phyloP scores from a whole-genome alignment of 2,329 filamentous ascomycete genomes.

The Salinomyces thailandicus region DNA sequence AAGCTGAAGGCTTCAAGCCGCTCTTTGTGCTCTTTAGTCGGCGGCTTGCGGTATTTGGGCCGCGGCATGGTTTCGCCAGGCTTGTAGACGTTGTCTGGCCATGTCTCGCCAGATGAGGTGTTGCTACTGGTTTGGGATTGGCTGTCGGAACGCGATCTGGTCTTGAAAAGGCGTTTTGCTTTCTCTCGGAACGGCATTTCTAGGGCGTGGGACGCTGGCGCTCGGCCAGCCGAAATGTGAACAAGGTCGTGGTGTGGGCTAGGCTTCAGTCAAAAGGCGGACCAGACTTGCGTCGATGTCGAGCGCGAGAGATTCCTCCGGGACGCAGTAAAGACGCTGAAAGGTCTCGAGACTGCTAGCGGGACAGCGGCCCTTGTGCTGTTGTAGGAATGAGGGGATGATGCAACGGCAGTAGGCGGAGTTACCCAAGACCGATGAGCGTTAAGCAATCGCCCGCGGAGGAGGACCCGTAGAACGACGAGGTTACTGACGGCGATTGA shows the following conservation, averaged over 20 bases:
- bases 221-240: constrained; percentile 1
- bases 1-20: constrained; percentile 39
- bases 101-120: constrained; percentile 23
- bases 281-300: no score
- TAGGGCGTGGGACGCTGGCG: neutral
- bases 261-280: no score
- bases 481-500: no score
- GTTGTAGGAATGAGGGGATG: no score
- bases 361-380: no score
- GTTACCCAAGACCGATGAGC: no score
- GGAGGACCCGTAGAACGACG: no score
- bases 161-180: constrained; percentile 34
- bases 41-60: constrained; percentile 39
- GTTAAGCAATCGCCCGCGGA: no score
- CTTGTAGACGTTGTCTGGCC: constrained; percentile 38
- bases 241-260: constrained; percentile 1
- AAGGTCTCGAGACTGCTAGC: no score
- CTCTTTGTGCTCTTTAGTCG: constrained; percentile 41
- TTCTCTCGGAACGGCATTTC: constrained; percentile 39
- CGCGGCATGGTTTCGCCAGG: constrained; percentile 43
- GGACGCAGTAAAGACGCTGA: no score
- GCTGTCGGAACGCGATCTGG: constrained; percentile 19
- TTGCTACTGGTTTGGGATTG: constrained; percentile 16
- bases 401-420: no score
- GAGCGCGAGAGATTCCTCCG: no score